Evolutionary conservation across 495 filamentous ascomycete genomes (phyloP), one percentile per base, ranked within the genome.

Genomic region (Articulospora tetracladia): DNA sequence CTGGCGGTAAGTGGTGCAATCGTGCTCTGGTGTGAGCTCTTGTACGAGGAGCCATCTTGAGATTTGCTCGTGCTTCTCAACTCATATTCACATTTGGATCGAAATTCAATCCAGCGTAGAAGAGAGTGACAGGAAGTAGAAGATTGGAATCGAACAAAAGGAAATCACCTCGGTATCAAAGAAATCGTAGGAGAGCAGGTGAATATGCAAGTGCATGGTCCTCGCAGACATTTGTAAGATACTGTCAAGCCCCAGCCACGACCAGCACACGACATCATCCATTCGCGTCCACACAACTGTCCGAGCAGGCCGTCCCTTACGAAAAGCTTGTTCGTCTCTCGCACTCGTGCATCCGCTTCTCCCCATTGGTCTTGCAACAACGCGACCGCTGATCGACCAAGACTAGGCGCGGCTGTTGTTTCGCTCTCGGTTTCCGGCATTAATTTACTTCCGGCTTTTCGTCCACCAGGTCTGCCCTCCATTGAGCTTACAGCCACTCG

Each of bases 31-130:
- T n/a, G n/a, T n/a, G 46, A 1, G 30, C 23, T 41, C 46, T 32
- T 34, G 27, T 27, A 25, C 25, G 44, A 22, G 44, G 30, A 20
- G 7, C 54, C 58, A 61, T 65, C 1, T 59, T 53, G 58, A 39
- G 12, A 27, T 46, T 6, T 34, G 6, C 30, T 34, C 7, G 39
- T 44, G 3, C 8, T n/a, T 44, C 15, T 7, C 15, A n/a, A 11
- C 39, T 44, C 7, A 3, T 7, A 44, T 3, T 44, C 17, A n/a
- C 39, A 44, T 44, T 17, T 3, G 10, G 39, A 3, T 12, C 39
- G n/a, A n/a, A n/a, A n/a, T 44, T 44, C 15, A 44, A 44, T 7
- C 39, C 17, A n/a, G 3, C 17, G 30, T n/a, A 7, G 39, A 3
- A 11, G 8, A 11, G 3, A 44, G 15, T 44, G 39, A 3, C 15